These are phyloP conservation scores for Chimonanthus salicifolius DNA, from an alignment of 164 flowering plant species.

Conservation along the genomic window DNA sequence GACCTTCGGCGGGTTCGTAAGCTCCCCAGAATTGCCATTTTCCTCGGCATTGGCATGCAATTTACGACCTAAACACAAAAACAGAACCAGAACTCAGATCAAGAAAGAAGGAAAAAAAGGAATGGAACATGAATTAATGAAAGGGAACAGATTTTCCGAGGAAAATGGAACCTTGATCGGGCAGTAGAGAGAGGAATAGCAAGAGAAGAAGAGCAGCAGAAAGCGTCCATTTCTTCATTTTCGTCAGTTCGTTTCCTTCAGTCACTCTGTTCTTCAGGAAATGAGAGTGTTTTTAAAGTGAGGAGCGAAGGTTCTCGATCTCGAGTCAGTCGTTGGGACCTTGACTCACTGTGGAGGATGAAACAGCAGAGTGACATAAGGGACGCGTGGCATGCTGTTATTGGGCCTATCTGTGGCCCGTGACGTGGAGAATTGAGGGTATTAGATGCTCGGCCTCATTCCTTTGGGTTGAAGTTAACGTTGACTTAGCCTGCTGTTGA, in stretches of 20 bases:
- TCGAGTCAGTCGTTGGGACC: neutral
- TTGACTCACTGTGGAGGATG: neutral
- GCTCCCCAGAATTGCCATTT: constrained; percentile 42
- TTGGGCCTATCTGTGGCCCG: neutral
- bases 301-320: neutral
- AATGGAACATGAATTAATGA: neutral
- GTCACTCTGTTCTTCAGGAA: neutral
- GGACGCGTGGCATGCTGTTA: neutral
- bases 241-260: neutral
- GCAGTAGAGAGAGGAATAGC: constrained; percentile 53
- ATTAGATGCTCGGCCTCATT: neutral
- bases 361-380: neutral
- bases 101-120: neutral
- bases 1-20: constrained; percentile 78
- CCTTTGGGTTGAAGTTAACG: neutral
- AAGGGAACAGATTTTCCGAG: too few relatives aligned
- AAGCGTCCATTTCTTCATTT: constrained; percentile 86
- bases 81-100: neutral
- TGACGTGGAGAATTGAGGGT: neutral
- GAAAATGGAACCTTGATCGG: constrained; percentile 67
- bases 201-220: constrained; percentile 60
- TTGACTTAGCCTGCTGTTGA: neutral
- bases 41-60: constrained; percentile 76
- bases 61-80: constrained; percentile 45
- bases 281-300: neutral